A percentile compares a stretch with the other conserved stretches of the same genome.
phyloP scores from a whole-genome alignment of 1,284 basidiomycete genomes.

The Pterulicium gracile region DNA sequence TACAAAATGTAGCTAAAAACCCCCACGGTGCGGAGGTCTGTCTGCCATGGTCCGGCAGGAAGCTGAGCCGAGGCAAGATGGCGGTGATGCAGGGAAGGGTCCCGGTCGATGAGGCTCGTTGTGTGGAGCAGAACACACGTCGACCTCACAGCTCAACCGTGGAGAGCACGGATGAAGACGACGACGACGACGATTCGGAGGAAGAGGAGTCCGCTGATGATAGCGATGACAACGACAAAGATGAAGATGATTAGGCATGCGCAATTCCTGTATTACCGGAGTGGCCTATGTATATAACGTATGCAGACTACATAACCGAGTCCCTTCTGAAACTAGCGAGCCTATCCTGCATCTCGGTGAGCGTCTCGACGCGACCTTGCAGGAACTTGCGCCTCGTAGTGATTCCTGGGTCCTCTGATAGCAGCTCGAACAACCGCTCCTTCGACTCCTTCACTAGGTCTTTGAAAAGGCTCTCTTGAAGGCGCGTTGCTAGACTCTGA shows the following conservation, averaged over 20 bases:
- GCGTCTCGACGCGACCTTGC: slow-evolving; percentile 15
- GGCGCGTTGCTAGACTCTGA: slow-evolving; percentile 23
- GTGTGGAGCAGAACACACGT: no score
- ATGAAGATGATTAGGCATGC: neutral
- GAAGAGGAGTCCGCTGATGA: neutral
- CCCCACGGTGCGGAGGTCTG: no score
- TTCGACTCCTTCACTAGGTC: slow-evolving; percentile 18
- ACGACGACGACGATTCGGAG: neutral
- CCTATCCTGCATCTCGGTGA: slow-evolving; percentile 25
- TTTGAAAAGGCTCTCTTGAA: slow-evolving; percentile 30
- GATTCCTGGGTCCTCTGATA: slow-evolving; percentile 32
- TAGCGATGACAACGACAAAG: neutral
- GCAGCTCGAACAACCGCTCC: slow-evolving; percentile 16
- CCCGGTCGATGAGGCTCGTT: no score
- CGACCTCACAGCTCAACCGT: neutral
- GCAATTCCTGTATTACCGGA: no score
- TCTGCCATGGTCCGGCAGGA: no score
- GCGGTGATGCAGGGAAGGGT: no score
- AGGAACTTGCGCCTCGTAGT: slow-evolving; percentile 20
- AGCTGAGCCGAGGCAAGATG: no score
- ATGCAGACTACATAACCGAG: neutral
- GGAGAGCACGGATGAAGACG: neutral
- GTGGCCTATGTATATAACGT: no score
- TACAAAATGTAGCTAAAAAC: no score
- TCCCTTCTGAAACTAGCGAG: slow-evolving; percentile 17